phyloP scores from a whole-genome alignment of 2,329 filamentous ascomycete genomes.

The Onygenales sp. region DNA sequence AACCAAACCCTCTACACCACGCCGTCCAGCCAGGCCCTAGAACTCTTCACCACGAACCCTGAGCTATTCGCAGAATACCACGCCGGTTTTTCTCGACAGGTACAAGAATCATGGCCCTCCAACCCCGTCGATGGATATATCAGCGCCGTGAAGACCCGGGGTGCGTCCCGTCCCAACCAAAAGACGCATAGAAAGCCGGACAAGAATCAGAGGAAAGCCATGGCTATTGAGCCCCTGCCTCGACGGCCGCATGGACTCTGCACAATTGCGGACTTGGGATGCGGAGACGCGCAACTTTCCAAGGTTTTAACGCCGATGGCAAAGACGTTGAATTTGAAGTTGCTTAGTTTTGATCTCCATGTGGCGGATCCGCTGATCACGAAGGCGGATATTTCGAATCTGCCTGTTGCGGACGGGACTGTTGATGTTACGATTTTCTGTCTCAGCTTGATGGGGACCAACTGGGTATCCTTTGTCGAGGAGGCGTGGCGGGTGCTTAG shows the following conservation, averaged over 20 bases:
- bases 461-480: constrained; percentile 94
- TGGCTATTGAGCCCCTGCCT: constrained; percentile 47
- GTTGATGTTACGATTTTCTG: constrained; percentile 91
- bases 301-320: constrained; percentile 51
- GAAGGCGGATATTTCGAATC: constrained; percentile 74
- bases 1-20: constrained; percentile 95
- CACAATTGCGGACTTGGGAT: constrained; percentile 84
- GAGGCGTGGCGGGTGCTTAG: constrained; percentile 87
- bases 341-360: constrained; percentile 82
- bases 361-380: constrained; percentile 68
- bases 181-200: constrained; percentile 24
- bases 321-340: constrained; percentile 59
- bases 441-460: constrained; percentile 95
- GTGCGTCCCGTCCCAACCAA: constrained; percentile 38
- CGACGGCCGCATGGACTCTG: constrained; percentile 58
- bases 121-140: constrained; percentile 92
- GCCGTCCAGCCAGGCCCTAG: constrained; percentile 72
- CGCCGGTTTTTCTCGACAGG: constrained; percentile 89
- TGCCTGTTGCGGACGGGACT: constrained; percentile 65
- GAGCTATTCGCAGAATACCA: constrained; percentile 97
- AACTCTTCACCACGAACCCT: constrained; percentile 72
- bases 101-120: constrained; percentile 81
- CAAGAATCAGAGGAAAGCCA: constrained; percentile 19
- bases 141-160: constrained; percentile 58
- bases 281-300: constrained; percentile 79